A percentile compares a stretch with the other conserved stretches of the same genome.
These are phyloP conservation scores for Mallotus nudiflorus DNA, from an alignment of 345 rosid species.

Conservation along the genomic window DNA sequence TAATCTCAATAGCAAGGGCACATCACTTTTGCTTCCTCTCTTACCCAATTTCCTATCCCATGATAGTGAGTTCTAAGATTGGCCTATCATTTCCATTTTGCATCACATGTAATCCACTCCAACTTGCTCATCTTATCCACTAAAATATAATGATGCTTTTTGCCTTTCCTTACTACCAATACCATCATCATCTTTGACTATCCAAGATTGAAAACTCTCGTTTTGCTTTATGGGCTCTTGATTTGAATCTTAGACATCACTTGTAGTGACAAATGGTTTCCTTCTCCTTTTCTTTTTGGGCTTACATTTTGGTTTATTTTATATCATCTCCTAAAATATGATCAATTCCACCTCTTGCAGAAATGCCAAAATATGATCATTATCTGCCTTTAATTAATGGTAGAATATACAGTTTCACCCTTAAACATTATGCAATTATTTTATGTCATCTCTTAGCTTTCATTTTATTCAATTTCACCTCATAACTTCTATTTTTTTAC, in stretches of 20 bases:
- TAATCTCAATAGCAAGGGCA: slow-evolving; percentile 55
- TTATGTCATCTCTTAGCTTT: too few species aligned
- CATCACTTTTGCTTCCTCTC: slow-evolving; percentile 26
- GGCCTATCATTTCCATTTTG: slow-evolving; percentile 16
- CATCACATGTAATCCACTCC: slow-evolving; percentile 15
- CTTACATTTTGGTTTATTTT: slow-evolving; percentile 27
- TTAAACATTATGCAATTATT: too few species aligned
- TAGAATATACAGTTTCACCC: too few species aligned
- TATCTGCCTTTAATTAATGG: too few species aligned
- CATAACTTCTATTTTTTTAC: too few species aligned
- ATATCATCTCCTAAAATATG: slow-evolving; percentile 28
- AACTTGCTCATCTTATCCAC: slow-evolving; percentile 66
- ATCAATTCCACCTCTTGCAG: not conserved
- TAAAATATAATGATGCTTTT: slow-evolving; percentile 31
- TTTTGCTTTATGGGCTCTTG: slow-evolving; percentile 24
- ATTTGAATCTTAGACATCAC: slow-evolving; percentile 19
- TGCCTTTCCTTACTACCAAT: slow-evolving; percentile 20
- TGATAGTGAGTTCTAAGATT: slow-evolving; percentile 1
- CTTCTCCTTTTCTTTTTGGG: slow-evolving; percentile 29
- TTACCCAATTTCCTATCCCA: slow-evolving; percentile 32
- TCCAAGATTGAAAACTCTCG: slow-evolving; percentile 29
- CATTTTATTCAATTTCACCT: too few species aligned
- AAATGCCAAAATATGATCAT: too few species aligned
- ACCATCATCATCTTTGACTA: slow-evolving; percentile 28
- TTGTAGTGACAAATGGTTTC: slow-evolving; percentile 23